phyloP scores from a whole-genome alignment of 179 eudicot genomes.

The Silene noctiflora region DNA sequence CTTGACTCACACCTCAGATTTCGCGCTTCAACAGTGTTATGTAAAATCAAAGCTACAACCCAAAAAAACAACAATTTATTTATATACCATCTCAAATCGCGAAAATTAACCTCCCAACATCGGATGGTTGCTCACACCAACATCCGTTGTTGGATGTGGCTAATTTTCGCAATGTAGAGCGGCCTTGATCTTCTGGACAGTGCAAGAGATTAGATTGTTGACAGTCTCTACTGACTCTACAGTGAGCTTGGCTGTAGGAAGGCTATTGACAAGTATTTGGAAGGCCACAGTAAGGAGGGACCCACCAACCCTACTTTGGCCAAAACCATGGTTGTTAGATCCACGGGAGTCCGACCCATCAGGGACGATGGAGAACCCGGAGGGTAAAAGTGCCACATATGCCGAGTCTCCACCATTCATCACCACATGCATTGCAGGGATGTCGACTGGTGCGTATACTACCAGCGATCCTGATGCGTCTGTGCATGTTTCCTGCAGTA shows the following conservation, averaged over 20 bases:
- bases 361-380: conserved; percentile 81
- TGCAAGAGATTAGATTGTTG: conserved; percentile 84
- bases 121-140: too few relatives aligned
- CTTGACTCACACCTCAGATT: conserved; percentile 77
- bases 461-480: conserved; percentile 91
- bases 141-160: conserved; percentile 4
- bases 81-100: conserved; percentile 17
- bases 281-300: conserved; percentile 88
- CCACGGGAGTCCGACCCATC: conserved; percentile 60
- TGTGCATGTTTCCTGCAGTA: conserved; percentile 86
- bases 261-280: conserved; percentile 81
- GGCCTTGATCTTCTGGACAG: conserved; percentile 91
- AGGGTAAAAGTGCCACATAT: conserved; percentile 89
- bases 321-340: conserved; percentile 17
- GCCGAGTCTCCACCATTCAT: conserved; percentile 99
- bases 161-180: conserved; percentile 79
- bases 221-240: conserved; percentile 95
- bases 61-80: conserved; percentile 17
- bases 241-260: conserved; percentile 93
- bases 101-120: too few relatives aligned
- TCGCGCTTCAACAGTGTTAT: conserved; percentile 15
- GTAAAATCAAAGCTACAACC: background rate
- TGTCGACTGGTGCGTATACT: conserved; percentile 95
- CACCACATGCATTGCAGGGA: conserved; percentile 91
- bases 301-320: conserved; percentile 42